Evolutionary conservation across 2,329 filamentous ascomycete genomes (phyloP).

Genomic region (Fusarium austroafricanum): DNA sequence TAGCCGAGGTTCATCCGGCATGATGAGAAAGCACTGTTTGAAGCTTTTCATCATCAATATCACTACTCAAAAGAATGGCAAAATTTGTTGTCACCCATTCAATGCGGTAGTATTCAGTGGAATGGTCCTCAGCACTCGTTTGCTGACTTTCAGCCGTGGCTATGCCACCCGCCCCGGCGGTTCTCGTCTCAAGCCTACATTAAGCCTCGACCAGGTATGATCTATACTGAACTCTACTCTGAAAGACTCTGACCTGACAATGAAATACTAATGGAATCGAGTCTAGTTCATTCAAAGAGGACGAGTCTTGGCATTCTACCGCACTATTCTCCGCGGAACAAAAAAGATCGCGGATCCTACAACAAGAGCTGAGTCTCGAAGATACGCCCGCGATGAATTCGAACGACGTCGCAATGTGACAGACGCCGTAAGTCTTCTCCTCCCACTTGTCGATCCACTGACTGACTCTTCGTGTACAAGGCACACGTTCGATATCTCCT

Average conservation of each 20-base stretch:
- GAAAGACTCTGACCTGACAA: neutral
- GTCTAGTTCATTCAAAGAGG: conserved; percentile 68
- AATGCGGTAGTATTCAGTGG: conserved; percentile 40
- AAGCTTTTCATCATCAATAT: conserved; percentile 34
- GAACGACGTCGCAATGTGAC: conserved; percentile 67
- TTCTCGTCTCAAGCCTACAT: conserved; percentile 51
- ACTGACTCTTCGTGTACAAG: conserved; percentile 48
- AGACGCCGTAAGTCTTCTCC: conserved; percentile 62
- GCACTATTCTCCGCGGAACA: conserved; percentile 67
- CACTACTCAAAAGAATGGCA: conserved; percentile 12
- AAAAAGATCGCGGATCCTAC: conserved; percentile 61
- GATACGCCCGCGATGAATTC: conserved; percentile 70
- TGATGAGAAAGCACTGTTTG: conserved; percentile 20
- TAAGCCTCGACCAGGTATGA: conserved; percentile 70
- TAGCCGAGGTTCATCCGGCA: conserved; percentile 39
- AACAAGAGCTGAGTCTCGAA: conserved; percentile 66
- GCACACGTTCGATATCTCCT: conserved; percentile 71
- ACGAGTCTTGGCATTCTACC: conserved; percentile 67
- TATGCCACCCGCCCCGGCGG: conserved; percentile 49
- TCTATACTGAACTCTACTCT: conserved; percentile 3
- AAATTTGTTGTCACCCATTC: conserved; percentile 7
- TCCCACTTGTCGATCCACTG: neutral
- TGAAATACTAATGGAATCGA: conserved; percentile 17
- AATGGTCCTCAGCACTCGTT: conserved; percentile 45
- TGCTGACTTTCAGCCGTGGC: conserved; percentile 49